A percentile compares a stretch with the other conserved stretches of the same genome.
These are phyloP conservation scores for Gastrolobium villosum DNA, from an alignment of 306 rosid species.

Conservation along the genomic window DNA sequence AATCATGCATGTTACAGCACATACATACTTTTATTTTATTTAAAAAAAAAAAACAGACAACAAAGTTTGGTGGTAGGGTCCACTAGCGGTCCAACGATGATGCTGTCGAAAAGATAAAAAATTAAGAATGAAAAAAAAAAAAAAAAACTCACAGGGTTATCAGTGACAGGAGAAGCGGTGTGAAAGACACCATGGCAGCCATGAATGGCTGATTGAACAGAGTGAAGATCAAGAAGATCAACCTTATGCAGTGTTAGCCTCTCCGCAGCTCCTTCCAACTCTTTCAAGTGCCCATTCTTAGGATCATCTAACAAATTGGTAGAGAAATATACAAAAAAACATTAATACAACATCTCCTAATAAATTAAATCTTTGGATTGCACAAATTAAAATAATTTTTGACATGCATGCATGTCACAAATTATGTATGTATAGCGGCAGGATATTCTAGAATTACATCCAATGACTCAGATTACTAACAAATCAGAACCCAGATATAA, in stretches of 20 bases:
- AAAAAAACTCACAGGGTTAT: slow-evolving; percentile 71
- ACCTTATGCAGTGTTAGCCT: slow-evolving; percentile 65
- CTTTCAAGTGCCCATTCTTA: slow-evolving; percentile 76
- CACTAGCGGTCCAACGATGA: not conserved
- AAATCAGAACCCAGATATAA: too few relatives aligned
- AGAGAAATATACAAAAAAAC: too few relatives aligned
- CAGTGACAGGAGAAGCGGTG: slow-evolving; percentile 87
- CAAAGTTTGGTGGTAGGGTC: slow-evolving; percentile 4
- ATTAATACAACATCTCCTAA: too few relatives aligned
- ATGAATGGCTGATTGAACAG: slow-evolving; percentile 60
- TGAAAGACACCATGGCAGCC: slow-evolving; percentile 87
- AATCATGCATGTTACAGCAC: not conserved
- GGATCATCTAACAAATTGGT: slow-evolving; percentile 61
- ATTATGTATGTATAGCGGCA: too few relatives aligned
- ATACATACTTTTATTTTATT: not conserved
- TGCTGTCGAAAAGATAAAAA: too few relatives aligned
- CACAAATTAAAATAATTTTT: not conserved
- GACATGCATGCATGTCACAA: slow-evolving; percentile 31
- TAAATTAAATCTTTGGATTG: too few relatives aligned
- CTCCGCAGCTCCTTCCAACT: slow-evolving; percentile 77
- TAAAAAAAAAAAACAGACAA: too few relatives aligned
- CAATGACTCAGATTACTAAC: too few relatives aligned
- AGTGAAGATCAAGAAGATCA: slow-evolving; percentile 77
- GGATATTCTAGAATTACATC: too few relatives aligned
- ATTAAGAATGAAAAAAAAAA: too few relatives aligned